Evolutionary conservation across 2,329 filamentous ascomycete genomes (phyloP), one percentile per base, ranked within the genome.

Genomic region (Neoscytalidium dimidiatum): DNA sequence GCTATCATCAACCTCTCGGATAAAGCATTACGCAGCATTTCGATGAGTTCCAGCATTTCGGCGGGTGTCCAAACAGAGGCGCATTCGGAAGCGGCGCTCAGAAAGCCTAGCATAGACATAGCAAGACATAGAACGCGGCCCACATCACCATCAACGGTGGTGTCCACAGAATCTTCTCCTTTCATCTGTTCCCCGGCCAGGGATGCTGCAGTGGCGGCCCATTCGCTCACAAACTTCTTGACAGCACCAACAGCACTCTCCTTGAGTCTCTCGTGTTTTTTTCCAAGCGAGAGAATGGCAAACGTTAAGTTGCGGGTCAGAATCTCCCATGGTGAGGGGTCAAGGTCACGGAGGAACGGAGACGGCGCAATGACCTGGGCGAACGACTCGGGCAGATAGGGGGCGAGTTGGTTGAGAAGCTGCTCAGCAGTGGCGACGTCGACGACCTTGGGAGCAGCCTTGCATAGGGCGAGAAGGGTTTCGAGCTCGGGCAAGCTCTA

Each of bases 401-500:
- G 90, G 7, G 89, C 86, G 44, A 99, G 81, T 70, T 96, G 93
- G 35, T 85, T 83, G n/a, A 89, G 86, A 43, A 99, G 86, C 71
- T 88, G 90, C 71, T 91, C 87, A 29, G 93, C 94, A 73, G 91
- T 90, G 67, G 92, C 87, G 46, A 82, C 78, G 51, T 87, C 88
- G 61, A 88, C 84, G 28, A 98, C 84, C 26, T 88, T 85, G 3
- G 92, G 90, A 3, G 94, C 92, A 62, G 94, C 92, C 79, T 94
- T 94, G 82, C 94, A 98, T 28, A 99, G 84, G 48, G 95, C 92
- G 28, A 98, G 81, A 28, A 99, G 85, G 62, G 96, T 91, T 77
- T 99, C 94, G 70, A 97, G 90, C 82, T 99, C 96, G 72, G 92
- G 89, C 62, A 94, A 88, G 62, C 89, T 92, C 92, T 96, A 67